Base-by-base conservation (phyloP, 768 basidiomycete genomes). In the Wakefieldia striispora region DNA sequence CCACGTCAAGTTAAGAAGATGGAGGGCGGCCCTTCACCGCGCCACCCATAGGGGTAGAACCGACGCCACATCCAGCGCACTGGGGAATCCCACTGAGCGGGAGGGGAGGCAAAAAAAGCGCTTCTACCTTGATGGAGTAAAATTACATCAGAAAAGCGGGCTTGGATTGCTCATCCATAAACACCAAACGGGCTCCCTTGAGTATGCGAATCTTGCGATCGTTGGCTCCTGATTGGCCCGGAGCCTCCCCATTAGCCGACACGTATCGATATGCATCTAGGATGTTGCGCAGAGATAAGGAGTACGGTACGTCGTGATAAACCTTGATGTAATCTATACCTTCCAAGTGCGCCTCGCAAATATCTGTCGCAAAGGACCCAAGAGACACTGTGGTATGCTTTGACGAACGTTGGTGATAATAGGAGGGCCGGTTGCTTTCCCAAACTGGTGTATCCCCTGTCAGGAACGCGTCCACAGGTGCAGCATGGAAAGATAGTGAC, bases 311-410 rank as follows among this genome's bases (percentile, higher is more conserved):
- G 53, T 83, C 80, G 57, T 83, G 81, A 61, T 82, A 82, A 29
- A 84, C 63, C 61, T 81, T 82, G 68, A 84, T 76, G 55, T 78
- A 70, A 57, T 84, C 81, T 38, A 70, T 59, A 8, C 49, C 49
- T 33, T 67, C 66, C 42, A 77, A 47, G 17, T 58, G 58, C 11
- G 53, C 46, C 26, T 24, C 53, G 53, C 50, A 54, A 14, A 59
- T 44, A 23, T 61, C 61, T 33, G 50, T 31, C 35, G 54, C 38
- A 20, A 53, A 52, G 19, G 37, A 47, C 24, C 57, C 51, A 23
- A 37, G 47, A 26, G 47, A 49, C 17, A 20, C 49, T 36, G 34
- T 6, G 27, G 53, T 40, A 19, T 36, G 51, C 45, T 33, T 57
- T 45, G 55, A 54, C 43, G 41, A 54, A 36, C 40, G 57, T 33